These are phyloP conservation scores for Ampelomyces quisqualis DNA, from an alignment of 2,329 filamentous ascomycete genomes.

Conservation along the genomic window DNA sequence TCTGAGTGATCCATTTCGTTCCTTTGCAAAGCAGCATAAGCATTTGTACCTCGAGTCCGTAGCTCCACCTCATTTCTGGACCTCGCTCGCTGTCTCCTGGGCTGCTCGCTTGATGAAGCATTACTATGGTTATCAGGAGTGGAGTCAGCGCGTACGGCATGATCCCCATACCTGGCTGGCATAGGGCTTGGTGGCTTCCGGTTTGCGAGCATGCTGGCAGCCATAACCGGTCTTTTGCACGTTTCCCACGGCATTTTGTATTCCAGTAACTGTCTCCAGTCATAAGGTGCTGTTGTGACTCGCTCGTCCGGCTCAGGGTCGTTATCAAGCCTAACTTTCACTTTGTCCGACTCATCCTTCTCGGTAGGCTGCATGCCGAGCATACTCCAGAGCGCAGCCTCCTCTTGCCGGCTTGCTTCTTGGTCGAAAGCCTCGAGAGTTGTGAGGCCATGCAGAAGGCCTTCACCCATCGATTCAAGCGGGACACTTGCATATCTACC, in stretches of 20 bases:
- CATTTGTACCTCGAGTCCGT: conserved; percentile 17
- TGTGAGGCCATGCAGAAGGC: not conserved
- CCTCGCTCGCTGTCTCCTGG: conserved; percentile 2
- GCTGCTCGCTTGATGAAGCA: not conserved
- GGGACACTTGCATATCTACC: conserved; percentile 8
- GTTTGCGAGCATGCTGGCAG: conserved; percentile 21
- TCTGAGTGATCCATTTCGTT: not conserved
- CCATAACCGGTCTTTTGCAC: conserved; percentile 16
- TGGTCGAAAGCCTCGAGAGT: conserved; percentile 50
- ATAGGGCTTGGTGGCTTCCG: conserved; percentile 9
- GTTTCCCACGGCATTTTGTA: conserved; percentile 56
- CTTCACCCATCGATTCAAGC: not conserved
- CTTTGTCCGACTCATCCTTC: conserved; percentile 16
- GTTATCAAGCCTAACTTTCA: too few species aligned
- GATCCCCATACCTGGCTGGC: not conserved
- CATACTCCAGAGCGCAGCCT: conserved; percentile 48
- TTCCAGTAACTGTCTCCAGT: conserved; percentile 52
- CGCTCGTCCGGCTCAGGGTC: conserved; percentile 31
- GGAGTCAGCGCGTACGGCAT: not conserved
- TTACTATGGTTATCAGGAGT: conserved; percentile 5
- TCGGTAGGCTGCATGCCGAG: conserved; percentile 38
- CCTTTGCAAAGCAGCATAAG: conserved; percentile 29
- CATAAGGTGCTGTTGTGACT: conserved; percentile 39
- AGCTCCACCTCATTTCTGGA: conserved; percentile 17
- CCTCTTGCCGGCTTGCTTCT: conserved; percentile 47